Evolutionary conservation across 2,329 filamentous ascomycete species (phyloP).

Genomic region (Parastagonospora nodorum): DNA sequence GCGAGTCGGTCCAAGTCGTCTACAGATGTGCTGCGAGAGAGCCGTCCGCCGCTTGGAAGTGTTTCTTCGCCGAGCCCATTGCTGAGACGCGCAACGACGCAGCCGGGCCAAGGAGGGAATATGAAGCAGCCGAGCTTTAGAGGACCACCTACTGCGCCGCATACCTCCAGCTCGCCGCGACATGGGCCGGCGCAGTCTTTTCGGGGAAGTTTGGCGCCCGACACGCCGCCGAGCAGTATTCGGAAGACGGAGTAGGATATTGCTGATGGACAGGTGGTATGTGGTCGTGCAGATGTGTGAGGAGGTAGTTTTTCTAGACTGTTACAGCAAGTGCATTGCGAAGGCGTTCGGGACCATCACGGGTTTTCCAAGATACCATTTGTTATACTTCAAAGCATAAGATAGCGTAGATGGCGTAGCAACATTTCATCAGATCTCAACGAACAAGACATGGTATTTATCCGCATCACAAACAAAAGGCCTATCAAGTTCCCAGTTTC

Average conservation of each 20-base stretch:
- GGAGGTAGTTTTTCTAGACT: too few species aligned
- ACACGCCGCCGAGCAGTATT: slow-evolving; percentile 36
- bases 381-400: not conserved
- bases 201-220: slow-evolving; percentile 22
- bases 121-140: slow-evolving; percentile 30
- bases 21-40: slow-evolving; percentile 19
- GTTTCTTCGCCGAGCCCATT: slow-evolving; percentile 40
- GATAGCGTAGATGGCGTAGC: not conserved
- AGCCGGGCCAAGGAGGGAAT: slow-evolving; percentile 18
- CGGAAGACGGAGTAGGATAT: slow-evolving; percentile 9
- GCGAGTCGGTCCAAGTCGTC: slow-evolving; percentile 13
- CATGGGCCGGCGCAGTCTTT: slow-evolving; percentile 8
- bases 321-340: not conserved
- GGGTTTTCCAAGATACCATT: slow-evolving; percentile 8
- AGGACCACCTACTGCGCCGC: slow-evolving; percentile 25
- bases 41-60: slow-evolving; percentile 9
- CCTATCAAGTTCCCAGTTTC: not conserved
- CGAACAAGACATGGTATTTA: too few species aligned
- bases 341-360: not conserved
- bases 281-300: too few species aligned
- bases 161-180: slow-evolving; percentile 25
- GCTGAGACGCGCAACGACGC: slow-evolving; percentile 39
- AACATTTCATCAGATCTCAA: too few species aligned
- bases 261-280: not conserved
- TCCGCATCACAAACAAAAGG: not conserved